These are phyloP conservation scores for Hymenoscyphus infarciens DNA, from an alignment of 2,329 filamentous ascomycete species.

Conservation along the genomic window DNA sequence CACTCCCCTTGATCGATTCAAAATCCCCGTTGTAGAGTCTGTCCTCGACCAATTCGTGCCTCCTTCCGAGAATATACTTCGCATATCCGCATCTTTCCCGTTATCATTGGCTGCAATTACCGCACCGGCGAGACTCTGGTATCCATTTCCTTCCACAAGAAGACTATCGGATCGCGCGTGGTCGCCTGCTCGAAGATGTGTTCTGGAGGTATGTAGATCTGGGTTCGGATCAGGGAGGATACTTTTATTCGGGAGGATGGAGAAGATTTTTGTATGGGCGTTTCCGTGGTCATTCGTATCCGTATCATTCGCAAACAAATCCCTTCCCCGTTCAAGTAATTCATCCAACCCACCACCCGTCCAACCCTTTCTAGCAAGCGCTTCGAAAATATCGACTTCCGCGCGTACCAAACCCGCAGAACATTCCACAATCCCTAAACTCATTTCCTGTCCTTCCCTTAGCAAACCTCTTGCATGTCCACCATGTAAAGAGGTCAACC, in stretches of 20 bases:
- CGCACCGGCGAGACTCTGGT: constrained; percentile 55
- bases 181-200: constrained; percentile 4
- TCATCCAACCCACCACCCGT: constrained; percentile 64
- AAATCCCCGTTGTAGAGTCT: constrained; percentile 27
- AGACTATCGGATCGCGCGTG: constrained; percentile 49
- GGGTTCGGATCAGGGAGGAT: constrained; percentile 52
- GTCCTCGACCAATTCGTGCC: constrained; percentile 15
- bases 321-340: constrained; percentile 59
- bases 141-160: constrained; percentile 49
- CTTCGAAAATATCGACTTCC: constrained; percentile 68
- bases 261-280: constrained; percentile 54
- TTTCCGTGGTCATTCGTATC: constrained; percentile 36
- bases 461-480: constrained; percentile 58
- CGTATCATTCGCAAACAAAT: constrained; percentile 52
- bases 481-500: constrained; percentile 56
- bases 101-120: constrained; percentile 30
- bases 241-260: constrained; percentile 60
- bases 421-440: constrained; percentile 58
- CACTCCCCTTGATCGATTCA: constrained; percentile 51
- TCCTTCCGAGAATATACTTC: constrained; percentile 50
- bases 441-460: constrained; percentile 63
- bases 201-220: constrained; percentile 33
- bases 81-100: constrained; percentile 38
- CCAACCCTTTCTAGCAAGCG: constrained; percentile 64
- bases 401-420: constrained; percentile 63